Conservation (phyloP, 768 basidiomycete species). For the Auricularia sp. region DNA sequence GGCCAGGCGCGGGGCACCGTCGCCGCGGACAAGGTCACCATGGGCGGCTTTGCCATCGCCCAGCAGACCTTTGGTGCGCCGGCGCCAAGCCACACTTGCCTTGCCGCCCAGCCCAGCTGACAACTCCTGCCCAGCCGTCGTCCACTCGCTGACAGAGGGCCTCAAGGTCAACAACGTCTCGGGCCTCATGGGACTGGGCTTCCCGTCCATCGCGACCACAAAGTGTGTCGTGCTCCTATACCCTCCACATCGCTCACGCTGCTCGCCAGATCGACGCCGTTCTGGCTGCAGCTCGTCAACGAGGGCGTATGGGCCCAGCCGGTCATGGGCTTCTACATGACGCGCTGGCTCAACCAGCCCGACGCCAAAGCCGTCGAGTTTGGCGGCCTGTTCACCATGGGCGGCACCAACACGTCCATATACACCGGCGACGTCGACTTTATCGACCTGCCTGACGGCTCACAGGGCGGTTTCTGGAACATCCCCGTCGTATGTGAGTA, state of each 20-base stretch:
- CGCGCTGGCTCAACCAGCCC: constrained; percentile 23
- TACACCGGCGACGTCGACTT: constrained; percentile 67
- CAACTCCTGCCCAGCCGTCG: not conserved
- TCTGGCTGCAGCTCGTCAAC: constrained; percentile 50
- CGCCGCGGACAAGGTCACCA: constrained; percentile 48
- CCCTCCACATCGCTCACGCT: not conserved
- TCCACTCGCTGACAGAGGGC: constrained; percentile 3
- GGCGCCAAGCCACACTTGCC: constrained; percentile 1
- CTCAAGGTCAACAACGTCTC: constrained; percentile 43
- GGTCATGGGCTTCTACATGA: constrained; percentile 58
- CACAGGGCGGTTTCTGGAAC: constrained; percentile 48
- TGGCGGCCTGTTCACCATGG: constrained; percentile 66
- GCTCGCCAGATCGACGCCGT: constrained; percentile 34
- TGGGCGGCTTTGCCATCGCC: constrained; percentile 51
- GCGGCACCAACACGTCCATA: constrained; percentile 49
- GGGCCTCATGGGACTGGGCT: constrained; percentile 73
- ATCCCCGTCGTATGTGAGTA: constrained; percentile 20
- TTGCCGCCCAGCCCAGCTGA: constrained; percentile 5
- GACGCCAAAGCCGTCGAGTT: constrained; percentile 16
- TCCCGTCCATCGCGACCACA: constrained; percentile 47
- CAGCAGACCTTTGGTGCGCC: constrained; percentile 44
- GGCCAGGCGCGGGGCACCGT: constrained; percentile 50
- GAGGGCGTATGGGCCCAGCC: constrained; percentile 33
- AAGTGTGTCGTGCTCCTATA: constrained; percentile 2
- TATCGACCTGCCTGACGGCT: constrained; percentile 26